Evolutionary conservation across 2,329 filamentous ascomycete species (phyloP).

Genomic region (Mycosphaerella arachidis): DNA sequence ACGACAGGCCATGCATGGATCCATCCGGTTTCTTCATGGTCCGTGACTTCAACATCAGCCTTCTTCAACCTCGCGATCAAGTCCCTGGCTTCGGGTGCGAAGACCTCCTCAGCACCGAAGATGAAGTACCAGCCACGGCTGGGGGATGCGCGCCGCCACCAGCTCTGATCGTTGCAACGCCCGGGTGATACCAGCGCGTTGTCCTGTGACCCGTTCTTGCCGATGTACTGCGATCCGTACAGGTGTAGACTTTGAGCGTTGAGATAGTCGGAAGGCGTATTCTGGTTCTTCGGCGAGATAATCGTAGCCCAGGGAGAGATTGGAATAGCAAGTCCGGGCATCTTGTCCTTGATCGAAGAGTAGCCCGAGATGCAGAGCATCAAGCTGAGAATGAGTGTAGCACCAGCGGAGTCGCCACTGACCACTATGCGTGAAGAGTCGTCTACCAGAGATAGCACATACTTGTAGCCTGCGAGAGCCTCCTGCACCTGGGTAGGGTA

Average conservation of each 20-base stretch:
- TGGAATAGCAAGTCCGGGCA: slow-evolving; percentile 61
- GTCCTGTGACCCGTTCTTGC: slow-evolving; percentile 44
- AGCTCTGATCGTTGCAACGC: slow-evolving; percentile 58
- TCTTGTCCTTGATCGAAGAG: slow-evolving; percentile 39
- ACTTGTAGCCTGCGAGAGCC: slow-evolving; percentile 64
- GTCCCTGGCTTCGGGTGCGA: slow-evolving; percentile 64
- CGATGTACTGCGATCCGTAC: slow-evolving; percentile 68
- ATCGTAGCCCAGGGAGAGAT: slow-evolving; percentile 80
- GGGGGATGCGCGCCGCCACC: slow-evolving; percentile 66
- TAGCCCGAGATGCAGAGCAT: slow-evolving; percentile 61
- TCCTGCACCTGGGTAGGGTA: slow-evolving; percentile 73
- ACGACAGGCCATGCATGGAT: slow-evolving; percentile 84
- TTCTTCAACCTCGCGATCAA: slow-evolving; percentile 55
- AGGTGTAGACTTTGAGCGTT: slow-evolving; percentile 60
- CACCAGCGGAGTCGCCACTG: slow-evolving; percentile 76
- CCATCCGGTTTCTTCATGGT: slow-evolving; percentile 58
- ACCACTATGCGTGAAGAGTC: slow-evolving; percentile 63
- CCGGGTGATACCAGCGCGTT: slow-evolving; percentile 67
- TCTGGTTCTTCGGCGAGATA: slow-evolving; percentile 60
- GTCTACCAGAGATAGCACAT: slow-evolving; percentile 57
- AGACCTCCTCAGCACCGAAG: slow-evolving; percentile 73
- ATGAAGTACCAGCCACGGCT: slow-evolving; percentile 63
- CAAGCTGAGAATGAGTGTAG: slow-evolving; percentile 66
- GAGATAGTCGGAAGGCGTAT: slow-evolving; percentile 72
- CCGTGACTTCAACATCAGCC: slow-evolving; percentile 52